A percentile compares a stretch with the other conserved stretches of the same genome.
Conservation (phyloP, 2,329 filamentous ascomycete species). For the Cladosporium oxysporum region DNA sequence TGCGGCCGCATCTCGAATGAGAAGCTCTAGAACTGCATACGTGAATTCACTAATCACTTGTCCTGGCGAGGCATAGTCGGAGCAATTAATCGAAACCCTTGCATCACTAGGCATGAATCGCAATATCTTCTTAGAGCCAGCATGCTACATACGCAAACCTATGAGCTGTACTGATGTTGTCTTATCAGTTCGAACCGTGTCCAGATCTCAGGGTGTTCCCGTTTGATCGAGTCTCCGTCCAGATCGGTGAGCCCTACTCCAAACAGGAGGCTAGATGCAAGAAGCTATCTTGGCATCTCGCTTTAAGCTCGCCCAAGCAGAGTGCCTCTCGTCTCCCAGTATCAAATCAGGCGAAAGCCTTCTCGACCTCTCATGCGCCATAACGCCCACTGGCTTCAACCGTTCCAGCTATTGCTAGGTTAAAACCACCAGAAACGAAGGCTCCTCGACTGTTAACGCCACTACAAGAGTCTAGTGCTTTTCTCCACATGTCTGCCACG, state of each 20-base stretch:
- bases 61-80: neutral
- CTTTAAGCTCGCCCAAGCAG: slow-evolving; percentile 6
- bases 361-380: neutral
- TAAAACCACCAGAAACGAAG: neutral
- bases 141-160: neutral
- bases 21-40: neutral
- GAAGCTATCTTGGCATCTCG: slow-evolving; percentile 7
- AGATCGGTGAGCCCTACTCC: neutral
- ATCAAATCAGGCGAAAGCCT: neutral
- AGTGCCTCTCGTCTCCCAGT: neutral
- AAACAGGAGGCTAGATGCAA: neutral
- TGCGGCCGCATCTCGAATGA: neutral
- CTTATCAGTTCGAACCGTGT: neutral
- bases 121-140: neutral
- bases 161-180: neutral
- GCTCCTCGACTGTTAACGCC: neutral
- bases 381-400: neutral
- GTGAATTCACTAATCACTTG: neutral
- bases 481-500: neutral
- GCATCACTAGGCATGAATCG: neutral
- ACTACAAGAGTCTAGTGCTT: neutral
- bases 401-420: neutral
- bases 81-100: neutral
- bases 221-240: neutral
- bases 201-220: neutral